phyloP scores from a whole-genome alignment of 2,329 filamentous ascomycete species.

The Biscogniauxia sp. region DNA sequence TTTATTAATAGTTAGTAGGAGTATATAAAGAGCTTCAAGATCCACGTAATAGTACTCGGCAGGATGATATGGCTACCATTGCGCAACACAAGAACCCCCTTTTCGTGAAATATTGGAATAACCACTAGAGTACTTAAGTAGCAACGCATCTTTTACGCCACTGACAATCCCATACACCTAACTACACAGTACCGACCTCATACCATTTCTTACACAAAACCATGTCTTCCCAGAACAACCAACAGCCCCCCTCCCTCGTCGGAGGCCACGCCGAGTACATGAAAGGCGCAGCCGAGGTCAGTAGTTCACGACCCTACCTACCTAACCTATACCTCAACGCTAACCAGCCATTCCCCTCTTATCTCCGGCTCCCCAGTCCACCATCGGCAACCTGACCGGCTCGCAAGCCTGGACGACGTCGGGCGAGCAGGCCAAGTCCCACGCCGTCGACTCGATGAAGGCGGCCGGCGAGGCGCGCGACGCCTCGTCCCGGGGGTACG shows the following conservation, averaged over 20 bases:
- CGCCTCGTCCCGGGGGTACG: constrained; percentile 51
- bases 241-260: constrained; percentile 57
- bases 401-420: constrained; percentile 62
- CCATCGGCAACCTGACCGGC: constrained; percentile 60
- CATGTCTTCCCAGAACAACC: constrained; percentile 33
- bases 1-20: constrained; percentile 5
- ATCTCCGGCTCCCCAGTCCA: constrained; percentile 42
- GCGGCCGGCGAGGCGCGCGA: constrained; percentile 56
- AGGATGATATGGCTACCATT: too few species aligned
- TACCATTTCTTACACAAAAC: constrained; percentile 24
- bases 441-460: constrained; percentile 62
- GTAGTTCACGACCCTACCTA: constrained; percentile 11
- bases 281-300: constrained; percentile 65
- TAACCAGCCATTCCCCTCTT: too few species aligned
- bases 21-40: neutral
- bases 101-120: too few species aligned
- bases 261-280: constrained; percentile 65
- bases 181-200: constrained; percentile 2
- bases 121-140: neutral
- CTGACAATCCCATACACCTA: constrained; percentile 1
- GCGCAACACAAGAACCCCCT: too few species aligned
- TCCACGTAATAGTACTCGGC: too few species aligned
- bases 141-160: neutral
- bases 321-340: too few species aligned
- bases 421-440: constrained; percentile 62